Base-by-base conservation (phyloP, 768 basidiomycete species). In the Austroboletus eburneus region DNA sequence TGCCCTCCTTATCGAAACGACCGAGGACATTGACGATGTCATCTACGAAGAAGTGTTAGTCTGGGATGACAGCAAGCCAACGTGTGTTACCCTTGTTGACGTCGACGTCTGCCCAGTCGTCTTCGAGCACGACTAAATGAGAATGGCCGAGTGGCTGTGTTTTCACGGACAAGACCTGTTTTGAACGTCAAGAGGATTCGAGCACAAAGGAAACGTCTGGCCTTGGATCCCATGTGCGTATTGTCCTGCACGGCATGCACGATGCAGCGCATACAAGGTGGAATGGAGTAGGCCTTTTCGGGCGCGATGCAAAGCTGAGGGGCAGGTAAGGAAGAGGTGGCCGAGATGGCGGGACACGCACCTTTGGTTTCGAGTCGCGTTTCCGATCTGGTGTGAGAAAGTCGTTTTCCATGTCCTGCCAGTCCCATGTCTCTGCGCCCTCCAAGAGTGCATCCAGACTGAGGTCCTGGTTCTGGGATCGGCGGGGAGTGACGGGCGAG, bases 11-110 rank as follows among this genome's bases (percentile, higher is more conserved):
- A 35, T 62, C 52, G 35, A 66, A 66, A 21, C 49, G 47, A 21
- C 87, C 87, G 30, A 95, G 71, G 42, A 91, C 71, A 63, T 95
- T 95, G 52, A 94, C 69, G 30, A 74, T 76, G 62, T 98, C 94
- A 51, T 85, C 91, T 88, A 58, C 33, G 35, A 41, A 3, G 18
- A 20, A 36, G 16, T 3, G 12, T 18, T 33, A 18, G 5, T 7
- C 10, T 9, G 5, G 3, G 9, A 40, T 32, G 3, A 17, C 0
- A 2, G 10, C 13, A 29, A 14, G 25, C 13, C 16, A 20, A n/a
- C 24, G 8, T 8, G 13, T 60, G 72, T 8, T 55, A 88, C 88
- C 86, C 50, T 69, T 54, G 8, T 74, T 74, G 41, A 89, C 68
- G 39, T 82, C 78, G 83, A 77, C 18, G n/a, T 76, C 67, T 6